Evolutionary conservation across 805 yeast species (phyloP).

Genomic region (Soucietia sequanensis): DNA sequence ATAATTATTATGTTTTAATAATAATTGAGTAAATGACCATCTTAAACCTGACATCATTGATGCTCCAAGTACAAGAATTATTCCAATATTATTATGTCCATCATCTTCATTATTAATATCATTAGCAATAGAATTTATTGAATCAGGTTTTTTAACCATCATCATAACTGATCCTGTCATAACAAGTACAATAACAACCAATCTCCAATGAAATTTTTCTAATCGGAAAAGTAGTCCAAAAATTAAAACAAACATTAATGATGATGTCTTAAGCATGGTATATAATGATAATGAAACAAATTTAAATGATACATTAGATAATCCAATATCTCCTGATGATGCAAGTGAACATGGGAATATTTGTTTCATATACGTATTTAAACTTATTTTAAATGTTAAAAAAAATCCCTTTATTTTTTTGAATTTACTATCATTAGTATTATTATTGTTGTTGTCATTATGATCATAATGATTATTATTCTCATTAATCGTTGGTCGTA

Average conservation of each 20-base stretch:
- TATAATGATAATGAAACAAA: slow-evolving; percentile 80
- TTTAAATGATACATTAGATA: slow-evolving; percentile 80
- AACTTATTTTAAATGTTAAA: slow-evolving; percentile 19
- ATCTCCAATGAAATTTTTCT: slow-evolving; percentile 68
- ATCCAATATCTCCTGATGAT: slow-evolving; percentile 90
- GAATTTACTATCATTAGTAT: slow-evolving; percentile 1
- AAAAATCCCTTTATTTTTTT: slow-evolving; percentile 11
- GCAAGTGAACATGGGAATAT: slow-evolving; percentile 85
- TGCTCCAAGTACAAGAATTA: slow-evolving; percentile 70
- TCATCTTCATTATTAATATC: slow-evolving; percentile 15
- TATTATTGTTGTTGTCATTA: not conserved
- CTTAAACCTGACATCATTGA: slow-evolving; percentile 84
- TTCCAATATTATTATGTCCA: slow-evolving; percentile 49
- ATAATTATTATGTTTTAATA: slow-evolving; percentile 58
- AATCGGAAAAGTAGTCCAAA: slow-evolving; percentile 83
- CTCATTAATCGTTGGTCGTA: slow-evolving; percentile 38
- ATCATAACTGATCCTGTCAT: slow-evolving; percentile 84
- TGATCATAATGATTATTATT: not conserved
- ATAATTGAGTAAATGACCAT: slow-evolving; percentile 91
- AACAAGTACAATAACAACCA: slow-evolving; percentile 65
- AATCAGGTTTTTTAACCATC: slow-evolving; percentile 62
- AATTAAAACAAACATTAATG: slow-evolving; percentile 81
- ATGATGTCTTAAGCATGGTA: slow-evolving; percentile 90
- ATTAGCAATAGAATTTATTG: slow-evolving; percentile 5
- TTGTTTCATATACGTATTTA: slow-evolving; percentile 41